Conservation (phyloP, 345 rosid genomes). For the Euclidium syriacum region DNA sequence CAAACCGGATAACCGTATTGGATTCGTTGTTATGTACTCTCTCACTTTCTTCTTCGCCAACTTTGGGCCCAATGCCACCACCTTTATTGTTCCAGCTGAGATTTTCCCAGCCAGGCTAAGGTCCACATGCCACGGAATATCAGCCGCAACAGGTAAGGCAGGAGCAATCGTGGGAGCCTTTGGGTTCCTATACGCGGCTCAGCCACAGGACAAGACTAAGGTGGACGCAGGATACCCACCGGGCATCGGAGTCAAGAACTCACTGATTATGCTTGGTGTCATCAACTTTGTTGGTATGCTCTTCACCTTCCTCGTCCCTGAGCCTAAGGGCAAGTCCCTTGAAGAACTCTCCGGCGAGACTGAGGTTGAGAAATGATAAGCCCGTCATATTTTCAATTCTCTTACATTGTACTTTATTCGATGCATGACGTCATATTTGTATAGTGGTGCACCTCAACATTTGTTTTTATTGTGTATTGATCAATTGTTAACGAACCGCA, state of each 20-base stretch:
- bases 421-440: too few relatives aligned
- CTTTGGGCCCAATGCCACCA: constrained; percentile 59
- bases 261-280: constrained; percentile 37
- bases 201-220: constrained; percentile 22
- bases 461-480: too few relatives aligned
- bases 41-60: constrained; percentile 59
- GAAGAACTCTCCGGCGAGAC: constrained; percentile 58
- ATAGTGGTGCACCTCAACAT: too few relatives aligned
- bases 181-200: constrained; percentile 50
- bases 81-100: constrained; percentile 57
- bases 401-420: too few relatives aligned
- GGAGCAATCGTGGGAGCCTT: constrained; percentile 58
- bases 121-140: constrained; percentile 63
- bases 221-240: constrained; percentile 44
- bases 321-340: constrained; percentile 50
- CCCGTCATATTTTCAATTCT: too few relatives aligned
- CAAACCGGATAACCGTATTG: constrained; percentile 25
- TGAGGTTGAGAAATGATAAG: too few relatives aligned
- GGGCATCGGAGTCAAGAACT: constrained; percentile 47
- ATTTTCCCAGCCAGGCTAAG: constrained; percentile 55
- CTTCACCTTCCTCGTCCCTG: constrained; percentile 51
- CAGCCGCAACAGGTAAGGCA: constrained; percentile 53
- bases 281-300: constrained; percentile 38
- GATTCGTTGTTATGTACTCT: constrained; percentile 45
- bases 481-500: too few relatives aligned